Evolutionary conservation across 139 green algal genomes (phyloP), one percentile per base, ranked within the genome.

Genomic region (Choricystis sp.): DNA sequence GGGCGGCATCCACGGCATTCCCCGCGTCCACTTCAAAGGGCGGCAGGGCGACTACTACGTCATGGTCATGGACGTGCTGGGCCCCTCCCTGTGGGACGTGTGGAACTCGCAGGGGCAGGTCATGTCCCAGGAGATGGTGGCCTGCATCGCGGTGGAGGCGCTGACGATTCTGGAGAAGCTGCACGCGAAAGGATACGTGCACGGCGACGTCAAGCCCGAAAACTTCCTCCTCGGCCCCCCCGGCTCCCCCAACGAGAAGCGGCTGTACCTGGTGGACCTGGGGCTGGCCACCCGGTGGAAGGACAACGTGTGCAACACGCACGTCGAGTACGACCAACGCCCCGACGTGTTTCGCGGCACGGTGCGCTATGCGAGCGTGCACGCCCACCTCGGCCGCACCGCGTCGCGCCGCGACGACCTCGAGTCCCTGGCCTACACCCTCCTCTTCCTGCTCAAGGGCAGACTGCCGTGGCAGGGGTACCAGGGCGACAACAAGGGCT

Each of bases 11-110:
- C 78, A 82, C 63, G 88, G 89, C 27, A 87, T 98, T 40, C 92
- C 92, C 14, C 89, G 88, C 59, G 91, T 98, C 49, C 89, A 97
- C 72, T 97, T 87, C 82, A 98, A 98, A 70, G 93, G 93, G 19
- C 72, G 87, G 20, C 91, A 98, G 67, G 86, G 85, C 0, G 93
- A 97, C 64, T 98, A 94, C 71, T 99, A 97, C 72, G 85, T 99
- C 74, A 98, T 99, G 90, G 93, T 96, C 20, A 97, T 99, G 90
- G 93, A 98, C 77, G 86, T 96, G 73, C 82, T 98, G 31, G 93
- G 93, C 3, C 93, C 93, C 49, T 92, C 80, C 65, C 67, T 99
- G 49, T 99, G 93, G 93, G 93, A 98, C 68, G 84, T 94, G 26
- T 98, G 91, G 93, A 99, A 98, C 73, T 79, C 76, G 4, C 77